These are phyloP conservation scores for Trichoderma virens DNA, from an alignment of 495 filamentous ascomycete genomes.

Conservation along the genomic window DNA sequence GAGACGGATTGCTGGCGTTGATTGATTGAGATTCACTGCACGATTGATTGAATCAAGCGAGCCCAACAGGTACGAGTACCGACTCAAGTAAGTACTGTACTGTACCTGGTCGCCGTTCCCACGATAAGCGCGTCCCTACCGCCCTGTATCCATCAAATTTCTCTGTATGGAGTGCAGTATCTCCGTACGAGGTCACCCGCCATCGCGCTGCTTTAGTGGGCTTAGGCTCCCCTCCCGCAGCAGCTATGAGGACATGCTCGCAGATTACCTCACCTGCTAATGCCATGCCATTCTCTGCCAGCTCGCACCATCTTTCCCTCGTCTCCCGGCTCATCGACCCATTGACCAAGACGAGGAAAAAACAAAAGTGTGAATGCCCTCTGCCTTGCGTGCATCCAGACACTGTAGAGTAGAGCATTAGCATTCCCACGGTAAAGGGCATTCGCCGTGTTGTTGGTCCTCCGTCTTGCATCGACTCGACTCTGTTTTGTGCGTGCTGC, in stretches of 20 bases:
- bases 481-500: not conserved
- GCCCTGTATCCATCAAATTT: conserved; percentile 5
- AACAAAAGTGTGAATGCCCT: not conserved
- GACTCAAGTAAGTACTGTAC: too few species aligned
- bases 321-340: not conserved
- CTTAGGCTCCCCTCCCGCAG: conserved; percentile 4
- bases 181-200: conserved; percentile 4
- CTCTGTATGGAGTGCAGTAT: not conserved
- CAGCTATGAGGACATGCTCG: not conserved
- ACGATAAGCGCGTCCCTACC: conserved; percentile 1
- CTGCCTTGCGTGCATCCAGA: not conserved
- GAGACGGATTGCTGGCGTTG: too few species aligned
- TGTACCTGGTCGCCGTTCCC: not conserved
- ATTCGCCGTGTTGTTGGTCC: not conserved
- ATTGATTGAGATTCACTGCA: too few species aligned
- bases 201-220: not conserved
- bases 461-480: not conserved
- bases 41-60: too few species aligned
- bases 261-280: not conserved
- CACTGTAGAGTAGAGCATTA: not conserved
- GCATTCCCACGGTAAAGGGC: not conserved
- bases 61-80: too few species aligned
- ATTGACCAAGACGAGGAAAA: not conserved
- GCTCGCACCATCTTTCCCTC: not conserved
- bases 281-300: not conserved